Conservation (phyloP, 768 basidiomycete species). For the Tubosaeta sp. region DNA sequence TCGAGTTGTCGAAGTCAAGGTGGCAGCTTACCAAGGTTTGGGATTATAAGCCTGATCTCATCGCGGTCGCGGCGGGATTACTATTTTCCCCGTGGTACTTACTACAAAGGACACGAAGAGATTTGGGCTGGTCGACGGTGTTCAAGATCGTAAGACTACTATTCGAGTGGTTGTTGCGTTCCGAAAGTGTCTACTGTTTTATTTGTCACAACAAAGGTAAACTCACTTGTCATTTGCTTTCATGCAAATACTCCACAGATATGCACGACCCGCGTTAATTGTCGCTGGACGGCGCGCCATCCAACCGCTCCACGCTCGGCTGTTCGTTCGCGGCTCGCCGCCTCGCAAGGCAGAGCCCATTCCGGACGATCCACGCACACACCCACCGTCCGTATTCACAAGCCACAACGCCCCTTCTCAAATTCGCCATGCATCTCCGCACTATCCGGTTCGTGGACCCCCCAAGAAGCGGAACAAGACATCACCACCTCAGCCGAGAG, state of each 20-base stretch:
- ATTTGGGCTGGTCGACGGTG: no score
- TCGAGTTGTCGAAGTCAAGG: no score
- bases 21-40: no score
- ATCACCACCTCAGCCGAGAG: background rate
- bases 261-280: conserved; percentile 11
- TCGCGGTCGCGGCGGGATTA: no score
- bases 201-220: no score
- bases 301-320: conserved; percentile 10
- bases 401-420: background rate
- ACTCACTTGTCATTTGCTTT: no score
- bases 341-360: background rate
- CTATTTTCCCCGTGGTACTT: no score
- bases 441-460: background rate
- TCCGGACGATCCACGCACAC: background rate
- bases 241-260: conserved; percentile 7
- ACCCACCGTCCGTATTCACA: background rate
- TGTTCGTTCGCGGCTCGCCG: conserved; percentile 5
- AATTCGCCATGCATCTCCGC: background rate
- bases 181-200: no score
- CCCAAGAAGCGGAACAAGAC: conserved; percentile 2
- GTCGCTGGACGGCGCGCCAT: conserved; percentile 17
- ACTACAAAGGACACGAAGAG: no score
- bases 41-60: no score
- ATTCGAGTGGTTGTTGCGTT: no score
- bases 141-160: no score